Evolutionary conservation across 2,329 filamentous ascomycete species (phyloP), one percentile per base, ranked within the genome.

Genomic region (Diaporthe vexans): DNA sequence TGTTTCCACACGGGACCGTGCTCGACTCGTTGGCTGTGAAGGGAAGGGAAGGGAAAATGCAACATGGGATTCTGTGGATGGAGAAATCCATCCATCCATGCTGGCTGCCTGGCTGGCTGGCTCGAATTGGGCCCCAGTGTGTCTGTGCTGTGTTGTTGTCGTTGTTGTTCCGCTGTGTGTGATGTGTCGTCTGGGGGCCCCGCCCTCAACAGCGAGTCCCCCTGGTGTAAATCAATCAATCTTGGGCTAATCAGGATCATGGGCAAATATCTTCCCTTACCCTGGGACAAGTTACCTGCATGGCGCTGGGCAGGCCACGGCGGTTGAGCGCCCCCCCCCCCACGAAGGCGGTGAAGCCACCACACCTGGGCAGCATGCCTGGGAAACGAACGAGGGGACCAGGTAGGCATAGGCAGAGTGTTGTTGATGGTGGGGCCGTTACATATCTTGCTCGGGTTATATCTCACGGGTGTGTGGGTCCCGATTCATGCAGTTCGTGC

Each of bases 271-370:
- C 29, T 33, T 33, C 29, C 29, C 29, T 33, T 33, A 33, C 29
- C 29, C 29, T 33, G 29, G 29, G 29, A 6, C 29, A 33, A 33
- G n/a, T n/a, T n/a, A n/a, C n/a, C n/a, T n/a, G n/a, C n/a, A n/a
- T n/a, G n/a, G n/a, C n/a, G n/a, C n/a, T n/a, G n/a, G n/a, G n/a
- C n/a, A n/a, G n/a, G n/a, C n/a, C n/a, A n/a, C n/a, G n/a, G n/a
- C n/a, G n/a, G n/a, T n/a, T n/a, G n/a, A n/a, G n/a, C n/a, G n/a
- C n/a, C n/a, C n/a, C n/a, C n/a, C n/a, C n/a, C n/a, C 61, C 61
- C 11, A 9, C 43, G 43, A 35, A 9, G 61, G 61, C 61, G 61
- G 61, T 67, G 61, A 67, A 67, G 61, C 35, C 35, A 37, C 35
- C 35, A 37, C 35, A 29, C 29, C 29, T 29, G 29, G 29, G 29